These are phyloP conservation scores for Nitzschia sp. DNA, from an alignment of 108 stramenopile species.

Conservation along the genomic window DNA sequence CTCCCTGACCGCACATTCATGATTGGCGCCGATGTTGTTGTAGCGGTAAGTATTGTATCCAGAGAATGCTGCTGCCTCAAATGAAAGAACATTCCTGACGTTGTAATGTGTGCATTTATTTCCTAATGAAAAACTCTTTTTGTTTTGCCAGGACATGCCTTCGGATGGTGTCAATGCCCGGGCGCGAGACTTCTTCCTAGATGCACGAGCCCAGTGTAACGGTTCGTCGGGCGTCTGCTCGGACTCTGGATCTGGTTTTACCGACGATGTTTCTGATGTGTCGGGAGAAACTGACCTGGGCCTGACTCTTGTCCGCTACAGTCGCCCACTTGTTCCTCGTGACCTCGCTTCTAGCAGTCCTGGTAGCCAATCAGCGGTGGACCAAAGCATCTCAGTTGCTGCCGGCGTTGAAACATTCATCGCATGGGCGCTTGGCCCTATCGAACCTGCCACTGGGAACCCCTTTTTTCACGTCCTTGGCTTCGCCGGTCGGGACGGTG, in stretches of 20 bases:
- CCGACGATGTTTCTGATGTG: conserved; percentile 9
- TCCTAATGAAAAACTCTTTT: neutral
- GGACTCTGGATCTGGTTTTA: neutral
- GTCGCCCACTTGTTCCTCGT: conserved; percentile 12
- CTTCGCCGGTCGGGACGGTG: neutral
- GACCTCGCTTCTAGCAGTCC: neutral
- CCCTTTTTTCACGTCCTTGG: conserved; percentile 19
- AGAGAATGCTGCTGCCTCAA: too few species aligned
- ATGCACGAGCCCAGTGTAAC: conserved; percentile 20
- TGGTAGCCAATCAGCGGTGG: conserved; percentile 1
- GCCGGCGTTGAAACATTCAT: conserved; percentile 19
- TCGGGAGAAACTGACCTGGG: conserved; percentile 15
- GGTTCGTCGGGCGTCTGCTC: conserved; percentile 20
- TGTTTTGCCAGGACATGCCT: conserved; percentile 9
- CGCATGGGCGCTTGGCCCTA: conserved; percentile 30
- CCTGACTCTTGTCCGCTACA: conserved; percentile 23
- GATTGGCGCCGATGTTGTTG: conserved; percentile 28
- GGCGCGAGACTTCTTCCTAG: conserved; percentile 21
- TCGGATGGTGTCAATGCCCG: neutral
- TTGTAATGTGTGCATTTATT: too few species aligned
- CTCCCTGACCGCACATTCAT: neutral
- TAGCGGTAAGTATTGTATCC: conserved; percentile 9
- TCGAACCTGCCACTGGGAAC: conserved; percentile 12
- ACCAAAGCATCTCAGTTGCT: conserved; percentile 8
- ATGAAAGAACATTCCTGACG: too few species aligned